phyloP scores from a whole-genome alignment of 208 protist genomes.

The Trypanosoma lewisi region DNA sequence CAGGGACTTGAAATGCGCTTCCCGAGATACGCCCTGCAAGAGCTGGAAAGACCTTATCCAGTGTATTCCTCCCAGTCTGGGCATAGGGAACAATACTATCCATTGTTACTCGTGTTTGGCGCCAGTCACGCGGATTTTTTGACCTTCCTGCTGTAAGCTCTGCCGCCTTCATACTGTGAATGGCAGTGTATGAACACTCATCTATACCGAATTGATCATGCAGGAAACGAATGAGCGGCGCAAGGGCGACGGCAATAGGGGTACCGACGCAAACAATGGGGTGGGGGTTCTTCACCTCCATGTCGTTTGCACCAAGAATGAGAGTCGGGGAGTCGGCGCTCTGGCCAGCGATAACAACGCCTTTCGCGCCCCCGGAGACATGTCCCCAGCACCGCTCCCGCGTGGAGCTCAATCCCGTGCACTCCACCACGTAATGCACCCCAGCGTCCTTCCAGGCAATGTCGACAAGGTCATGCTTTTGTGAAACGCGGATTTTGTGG shows the following conservation, averaged over 20 bases:
- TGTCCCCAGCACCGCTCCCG: conserved; percentile 88
- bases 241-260: conserved; percentile 98
- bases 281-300: conserved; percentile 58
- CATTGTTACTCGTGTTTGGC: conserved; percentile 87
- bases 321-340: conserved; percentile 93
- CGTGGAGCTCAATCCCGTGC: conserved; percentile 97
- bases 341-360: conserved; percentile 98
- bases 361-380: conserved; percentile 92
- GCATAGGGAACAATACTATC: conserved; percentile 97
- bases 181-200: conserved; percentile 97
- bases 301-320: conserved; percentile 95
- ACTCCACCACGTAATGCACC: conserved; percentile 97
- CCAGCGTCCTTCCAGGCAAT: conserved; percentile 90
- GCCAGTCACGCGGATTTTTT: conserved; percentile 93
- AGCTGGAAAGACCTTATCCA: conserved; percentile 89
- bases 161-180: conserved; percentile 96
- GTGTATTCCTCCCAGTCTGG: conserved; percentile 97
- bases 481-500: conserved; percentile 37
- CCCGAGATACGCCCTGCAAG: conserved; percentile 62
- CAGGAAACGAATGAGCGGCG: conserved; percentile 94
- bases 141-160: conserved; percentile 96
- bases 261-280: conserved; percentile 95
- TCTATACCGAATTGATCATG: conserved; percentile 93
- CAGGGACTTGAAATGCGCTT: conserved; percentile 98
- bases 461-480: conserved; percentile 71